Percentiles rank a stretch among this genome's conserved stretches.
Conservation (phyloP, 768 basidiomycete genomes). For the Tricholoma sp. region DNA sequence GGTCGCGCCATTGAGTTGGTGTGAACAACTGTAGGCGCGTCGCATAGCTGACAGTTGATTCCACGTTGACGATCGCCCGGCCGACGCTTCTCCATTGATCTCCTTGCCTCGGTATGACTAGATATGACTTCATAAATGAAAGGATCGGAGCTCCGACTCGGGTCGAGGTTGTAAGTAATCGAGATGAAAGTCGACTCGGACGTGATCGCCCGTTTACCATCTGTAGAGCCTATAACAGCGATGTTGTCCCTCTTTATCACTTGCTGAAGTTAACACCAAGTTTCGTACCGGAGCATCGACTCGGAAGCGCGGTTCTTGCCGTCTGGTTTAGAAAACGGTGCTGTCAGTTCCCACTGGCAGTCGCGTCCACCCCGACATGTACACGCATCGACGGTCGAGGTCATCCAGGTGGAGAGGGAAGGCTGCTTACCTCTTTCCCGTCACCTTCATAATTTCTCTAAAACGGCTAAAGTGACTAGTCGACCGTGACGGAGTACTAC, state of each 20-base stretch:
- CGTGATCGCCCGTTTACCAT: conserved; percentile 34
- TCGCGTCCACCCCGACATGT: no score
- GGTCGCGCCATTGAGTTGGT: conserved; percentile 37
- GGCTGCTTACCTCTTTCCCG: conserved; percentile 43
- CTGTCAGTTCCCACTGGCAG: no score
- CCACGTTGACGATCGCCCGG: conserved; percentile 23
- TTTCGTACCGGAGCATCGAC: conserved; percentile 20
- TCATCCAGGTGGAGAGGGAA: conserved; percentile 41
- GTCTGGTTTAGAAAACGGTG: conserved; percentile 32
- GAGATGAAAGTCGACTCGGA: conserved; percentile 66
- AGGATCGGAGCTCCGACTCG: conserved; percentile 38
- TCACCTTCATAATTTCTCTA: conserved; percentile 48
- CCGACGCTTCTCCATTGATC: conserved; percentile 15
- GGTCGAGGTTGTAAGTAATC: conserved; percentile 64
- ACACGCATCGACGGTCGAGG: no score
- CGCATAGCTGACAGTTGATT: conserved; percentile 57
- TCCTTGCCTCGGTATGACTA: conserved; percentile 32
- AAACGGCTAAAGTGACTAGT: conserved; percentile 38
- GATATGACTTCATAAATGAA: conserved; percentile 52
- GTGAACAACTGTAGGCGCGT: conserved; percentile 53
- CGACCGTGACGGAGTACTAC: not conserved
- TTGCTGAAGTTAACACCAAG: conserved; percentile 38
- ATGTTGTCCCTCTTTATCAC: conserved; percentile 40
- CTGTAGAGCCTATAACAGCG: conserved; percentile 54
- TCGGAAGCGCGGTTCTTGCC: conserved; percentile 55